Percentiles rank a stretch among this genome's conserved stretches.
These are phyloP conservation scores for Xylaria hypoxylon DNA, from an alignment of 2,329 filamentous ascomycete genomes.

Conservation along the genomic window DNA sequence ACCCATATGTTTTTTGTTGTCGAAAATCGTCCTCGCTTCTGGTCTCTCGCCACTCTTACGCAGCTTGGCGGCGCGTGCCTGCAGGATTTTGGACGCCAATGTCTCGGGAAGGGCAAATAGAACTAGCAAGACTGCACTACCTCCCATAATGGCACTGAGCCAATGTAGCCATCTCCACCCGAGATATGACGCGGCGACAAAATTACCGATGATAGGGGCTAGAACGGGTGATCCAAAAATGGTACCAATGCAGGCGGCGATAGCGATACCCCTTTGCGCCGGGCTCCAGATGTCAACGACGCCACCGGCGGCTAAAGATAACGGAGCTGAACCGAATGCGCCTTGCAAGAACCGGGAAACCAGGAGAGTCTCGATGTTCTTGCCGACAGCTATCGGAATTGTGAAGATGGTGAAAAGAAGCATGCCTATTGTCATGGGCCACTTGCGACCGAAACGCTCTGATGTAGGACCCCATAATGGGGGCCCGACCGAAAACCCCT, in stretches of 20 bases:
- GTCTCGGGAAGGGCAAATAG: conserved; percentile 34
- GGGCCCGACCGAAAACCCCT: conserved; percentile 53
- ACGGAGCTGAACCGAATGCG: conserved; percentile 57
- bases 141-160: conserved; percentile 50
- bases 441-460: conserved; percentile 59
- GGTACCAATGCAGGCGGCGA: conserved; percentile 52
- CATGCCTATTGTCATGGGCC: conserved; percentile 58
- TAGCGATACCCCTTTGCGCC: conserved; percentile 52
- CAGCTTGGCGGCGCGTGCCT: conserved; percentile 42
- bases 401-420: conserved; percentile 58
- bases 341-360: conserved; percentile 58
- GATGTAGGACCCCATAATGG: conserved; percentile 56
- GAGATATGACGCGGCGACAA: conserved; percentile 35
- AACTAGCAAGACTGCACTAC: conserved; percentile 29
- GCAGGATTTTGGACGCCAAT: conserved; percentile 46
- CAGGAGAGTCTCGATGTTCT: conserved; percentile 36
- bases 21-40: conserved; percentile 26
- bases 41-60: conserved; percentile 35
- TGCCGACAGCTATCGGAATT: conserved; percentile 56
- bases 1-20: conserved; percentile 24
- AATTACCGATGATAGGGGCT: conserved; percentile 38
- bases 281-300: conserved; percentile 57
- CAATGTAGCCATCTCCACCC: conserved; percentile 41
- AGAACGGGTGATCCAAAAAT: conserved; percentile 36
- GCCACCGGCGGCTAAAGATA: conserved; percentile 57